phyloP scores from a whole-genome alignment of 2,329 filamentous ascomycete species.

The Phialophora macrospora region DNA sequence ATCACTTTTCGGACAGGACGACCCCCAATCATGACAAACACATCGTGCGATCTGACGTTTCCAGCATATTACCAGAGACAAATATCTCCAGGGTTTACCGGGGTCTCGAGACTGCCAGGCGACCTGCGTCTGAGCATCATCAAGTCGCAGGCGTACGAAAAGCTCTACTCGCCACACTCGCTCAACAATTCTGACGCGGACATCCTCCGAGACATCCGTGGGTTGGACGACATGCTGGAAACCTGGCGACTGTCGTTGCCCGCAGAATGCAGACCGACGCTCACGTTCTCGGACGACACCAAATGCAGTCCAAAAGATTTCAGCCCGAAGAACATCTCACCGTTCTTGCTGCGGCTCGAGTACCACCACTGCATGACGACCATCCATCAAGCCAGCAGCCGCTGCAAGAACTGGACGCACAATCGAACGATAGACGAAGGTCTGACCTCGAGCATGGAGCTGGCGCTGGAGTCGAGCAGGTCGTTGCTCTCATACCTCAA shows the following conservation, averaged over 20 bases:
- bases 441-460: slow-evolving; percentile 58
- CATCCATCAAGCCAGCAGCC: slow-evolving; percentile 61
- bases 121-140: slow-evolving; percentile 58
- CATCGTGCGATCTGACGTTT: slow-evolving; percentile 59
- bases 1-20: slow-evolving; percentile 59
- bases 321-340: slow-evolving; percentile 49
- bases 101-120: slow-evolving; percentile 48
- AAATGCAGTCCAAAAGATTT: slow-evolving; percentile 37
- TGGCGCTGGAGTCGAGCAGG: slow-evolving; percentile 62
- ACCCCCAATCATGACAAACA: slow-evolving; percentile 57
- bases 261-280: slow-evolving; percentile 51
- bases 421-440: slow-evolving; percentile 50
- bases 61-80: slow-evolving; percentile 50
- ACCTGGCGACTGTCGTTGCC: slow-evolving; percentile 59
- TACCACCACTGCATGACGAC: slow-evolving; percentile 62
- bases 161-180: slow-evolving; percentile 57
- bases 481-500: slow-evolving; percentile 58
- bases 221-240: slow-evolving; percentile 63
- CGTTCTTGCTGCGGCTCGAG: slow-evolving; percentile 58
- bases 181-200: slow-evolving; percentile 60
- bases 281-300: slow-evolving; percentile 50
- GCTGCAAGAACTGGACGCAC: slow-evolving; percentile 53
- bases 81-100: slow-evolving; percentile 40
- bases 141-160: slow-evolving; percentile 56
- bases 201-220: slow-evolving; percentile 59